Percentiles rank a stretch among this genome's conserved stretches.
phyloP scores from a whole-genome alignment of 805 yeast species.

The Teunomyces stri region DNA sequence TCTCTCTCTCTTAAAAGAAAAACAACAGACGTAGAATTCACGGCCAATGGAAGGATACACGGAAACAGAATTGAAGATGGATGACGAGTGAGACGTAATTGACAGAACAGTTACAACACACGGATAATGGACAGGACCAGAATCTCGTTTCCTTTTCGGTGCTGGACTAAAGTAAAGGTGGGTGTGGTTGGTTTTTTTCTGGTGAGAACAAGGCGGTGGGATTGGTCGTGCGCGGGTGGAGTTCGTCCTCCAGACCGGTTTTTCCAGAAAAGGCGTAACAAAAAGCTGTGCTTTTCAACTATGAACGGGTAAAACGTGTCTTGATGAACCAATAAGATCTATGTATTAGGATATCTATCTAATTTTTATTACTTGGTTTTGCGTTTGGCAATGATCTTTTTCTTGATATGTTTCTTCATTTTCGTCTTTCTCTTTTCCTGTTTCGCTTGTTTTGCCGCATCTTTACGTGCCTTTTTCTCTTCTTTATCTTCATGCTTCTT shows the following conservation, averaged over 20 bases:
- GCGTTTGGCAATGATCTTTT: constrained; percentile 60
- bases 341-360: not conserved
- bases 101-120: not conserved
- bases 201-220: not conserved
- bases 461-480: constrained; percentile 69
- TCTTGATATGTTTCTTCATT: constrained; percentile 79
- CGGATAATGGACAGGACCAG: not conserved
- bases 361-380: constrained; percentile 13
- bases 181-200: constrained; percentile 1
- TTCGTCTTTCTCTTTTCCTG: constrained; percentile 78
- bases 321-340: not conserved
- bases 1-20: too few species aligned
- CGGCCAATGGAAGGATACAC: too few species aligned
- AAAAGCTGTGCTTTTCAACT: not conserved
- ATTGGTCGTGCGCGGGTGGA: not conserved
- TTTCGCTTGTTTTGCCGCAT: constrained; percentile 71
- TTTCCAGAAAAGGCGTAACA: not conserved
- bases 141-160: not conserved
- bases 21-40: too few species aligned
- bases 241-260: too few species aligned
- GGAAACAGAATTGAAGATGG: too few species aligned
- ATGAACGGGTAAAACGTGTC: too few species aligned
- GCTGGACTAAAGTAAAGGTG: not conserved
- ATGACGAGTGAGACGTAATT: not conserved
- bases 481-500: constrained; percentile 81